Evolutionary conservation across 2,329 filamentous ascomycete genomes (phyloP).

Genomic region (Colletotrichum costaricense): DNA sequence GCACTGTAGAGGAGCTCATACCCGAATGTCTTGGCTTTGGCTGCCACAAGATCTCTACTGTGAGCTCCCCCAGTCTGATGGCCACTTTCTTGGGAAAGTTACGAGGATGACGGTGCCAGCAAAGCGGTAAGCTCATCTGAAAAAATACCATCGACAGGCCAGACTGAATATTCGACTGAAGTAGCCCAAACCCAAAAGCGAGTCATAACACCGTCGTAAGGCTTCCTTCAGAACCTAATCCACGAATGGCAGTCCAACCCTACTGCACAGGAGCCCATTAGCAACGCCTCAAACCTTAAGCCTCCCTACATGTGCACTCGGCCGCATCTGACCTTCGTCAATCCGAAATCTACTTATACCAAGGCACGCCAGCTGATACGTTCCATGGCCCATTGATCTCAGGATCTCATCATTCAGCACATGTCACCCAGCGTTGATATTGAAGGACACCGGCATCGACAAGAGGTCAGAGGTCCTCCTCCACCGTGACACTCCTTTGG

Average conservation of each 20-base stretch:
- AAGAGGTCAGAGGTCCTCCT: not conserved
- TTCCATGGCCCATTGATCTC: too few species aligned
- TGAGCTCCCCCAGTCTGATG: not conserved
- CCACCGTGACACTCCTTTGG: not conserved
- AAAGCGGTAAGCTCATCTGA: not conserved
- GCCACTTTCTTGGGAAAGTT: not conserved
- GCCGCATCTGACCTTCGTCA: not conserved
- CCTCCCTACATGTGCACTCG: not conserved
- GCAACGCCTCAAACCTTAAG: not conserved
- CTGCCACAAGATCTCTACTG: too few species aligned
- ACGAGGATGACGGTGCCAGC: not conserved
- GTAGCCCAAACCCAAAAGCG: not conserved
- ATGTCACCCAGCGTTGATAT: not conserved
- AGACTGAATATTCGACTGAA: not conserved
- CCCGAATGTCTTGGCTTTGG: not conserved
- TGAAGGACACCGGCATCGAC: not conserved
- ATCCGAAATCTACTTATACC: not conserved
- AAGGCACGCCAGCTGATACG: not conserved
- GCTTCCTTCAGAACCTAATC: not conserved
- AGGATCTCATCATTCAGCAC: not conserved
- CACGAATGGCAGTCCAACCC: not conserved
- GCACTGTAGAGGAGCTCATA: not conserved
- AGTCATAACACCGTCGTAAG: not conserved
- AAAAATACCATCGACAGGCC: not conserved
- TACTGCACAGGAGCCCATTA: not conserved